Base-by-base conservation (phyloP, 2,329 filamentous ascomycete genomes). In the Rhytidhysteron rufulum region DNA sequence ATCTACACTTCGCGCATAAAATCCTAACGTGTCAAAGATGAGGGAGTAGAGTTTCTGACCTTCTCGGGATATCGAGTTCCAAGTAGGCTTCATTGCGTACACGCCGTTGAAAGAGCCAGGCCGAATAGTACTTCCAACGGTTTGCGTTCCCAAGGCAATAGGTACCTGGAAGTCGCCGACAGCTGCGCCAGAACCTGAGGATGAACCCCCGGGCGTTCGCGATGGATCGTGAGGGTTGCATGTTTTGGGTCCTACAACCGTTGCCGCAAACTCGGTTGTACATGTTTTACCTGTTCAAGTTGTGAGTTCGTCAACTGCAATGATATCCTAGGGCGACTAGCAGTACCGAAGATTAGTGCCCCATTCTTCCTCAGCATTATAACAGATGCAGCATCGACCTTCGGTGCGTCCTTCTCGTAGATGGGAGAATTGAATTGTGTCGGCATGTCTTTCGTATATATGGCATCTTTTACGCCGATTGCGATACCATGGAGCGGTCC, bases 21-120 rank as follows among this genome's bases (percentile, higher is more conserved):
- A 63, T 2, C 83, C 82, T 0, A 83, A 51, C 0, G 82, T 86
- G 50, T 86, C 83, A 5, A 80, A 67, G 1, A 71, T 78, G 1
- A 78, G 60, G 1, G 78, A 77, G 49, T 77, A 82, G 2, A 79
- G 65, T 55, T 77, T 80, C 32, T 75, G 69, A 0, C 82, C 82
- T 52, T 85, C 82, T 0, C 79, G 69, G 0, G 75, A 79, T 24
- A 86, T 73, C 0, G 78, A 63, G 40, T 76, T 77, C 79, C 79
- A 85, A 0, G 81, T 86, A 2, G 82, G 81, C 54, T 85, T 86
- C 40, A 84, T 66, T 0, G 71, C 80, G 41, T 80, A 86, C 4
- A 81, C 69, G 5, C 82, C 82, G 44, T 79, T 83, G 62, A 77
- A 86, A 0, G 79, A 79, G 0, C 69, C 82, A 0, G 83, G 83